Conservation (phyloP, 257 asterid species). For the Echium plantagineum region DNA sequence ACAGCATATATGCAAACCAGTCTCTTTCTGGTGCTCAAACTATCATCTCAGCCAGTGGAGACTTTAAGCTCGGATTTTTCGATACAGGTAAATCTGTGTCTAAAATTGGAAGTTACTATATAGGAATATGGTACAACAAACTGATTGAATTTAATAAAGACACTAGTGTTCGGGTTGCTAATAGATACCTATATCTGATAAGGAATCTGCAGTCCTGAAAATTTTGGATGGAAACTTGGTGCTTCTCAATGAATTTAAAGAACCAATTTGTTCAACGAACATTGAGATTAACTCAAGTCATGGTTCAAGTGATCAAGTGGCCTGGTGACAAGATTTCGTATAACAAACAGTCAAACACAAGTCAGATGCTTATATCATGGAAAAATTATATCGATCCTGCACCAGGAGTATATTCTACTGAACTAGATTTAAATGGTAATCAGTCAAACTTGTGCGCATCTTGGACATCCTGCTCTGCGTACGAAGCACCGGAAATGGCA, state of each 20-base stretch:
- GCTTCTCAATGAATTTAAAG: slow-evolving; percentile 12
- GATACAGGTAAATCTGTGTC: slow-evolving; percentile 15
- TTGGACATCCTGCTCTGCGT: too few relatives aligned
- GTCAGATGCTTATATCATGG: slow-evolving; percentile 15
- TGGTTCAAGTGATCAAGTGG: slow-evolving; percentile 4
- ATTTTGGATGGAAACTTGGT: slow-evolving; percentile 32
- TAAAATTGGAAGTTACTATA: neutral
- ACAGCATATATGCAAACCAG: slow-evolving; percentile 26
- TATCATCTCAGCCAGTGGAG: slow-evolving; percentile 19
- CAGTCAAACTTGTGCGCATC: too few relatives aligned
- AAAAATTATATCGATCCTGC: slow-evolving; percentile 12
- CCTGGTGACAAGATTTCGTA: slow-evolving; percentile 15
- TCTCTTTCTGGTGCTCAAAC: slow-evolving; percentile 30
- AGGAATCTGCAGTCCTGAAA: slow-evolving; percentile 18
- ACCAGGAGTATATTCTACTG: slow-evolving; percentile 53
- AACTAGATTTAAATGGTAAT: slow-evolving; percentile 25
- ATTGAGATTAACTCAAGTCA: neutral
- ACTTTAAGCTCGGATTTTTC: slow-evolving; percentile 34
- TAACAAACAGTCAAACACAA: slow-evolving; percentile 8
- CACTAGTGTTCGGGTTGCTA: slow-evolving; percentile 45
- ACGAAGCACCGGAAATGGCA: too few relatives aligned
- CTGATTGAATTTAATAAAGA: neutral
- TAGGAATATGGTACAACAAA: neutral
- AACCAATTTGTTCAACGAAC: slow-evolving; percentile 13
- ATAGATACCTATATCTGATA: slow-evolving; percentile 35